Evolutionary conservation across 1,139 yeast genomes (phyloP).

Genomic region (Casaregolazyma suthepensis): DNA sequence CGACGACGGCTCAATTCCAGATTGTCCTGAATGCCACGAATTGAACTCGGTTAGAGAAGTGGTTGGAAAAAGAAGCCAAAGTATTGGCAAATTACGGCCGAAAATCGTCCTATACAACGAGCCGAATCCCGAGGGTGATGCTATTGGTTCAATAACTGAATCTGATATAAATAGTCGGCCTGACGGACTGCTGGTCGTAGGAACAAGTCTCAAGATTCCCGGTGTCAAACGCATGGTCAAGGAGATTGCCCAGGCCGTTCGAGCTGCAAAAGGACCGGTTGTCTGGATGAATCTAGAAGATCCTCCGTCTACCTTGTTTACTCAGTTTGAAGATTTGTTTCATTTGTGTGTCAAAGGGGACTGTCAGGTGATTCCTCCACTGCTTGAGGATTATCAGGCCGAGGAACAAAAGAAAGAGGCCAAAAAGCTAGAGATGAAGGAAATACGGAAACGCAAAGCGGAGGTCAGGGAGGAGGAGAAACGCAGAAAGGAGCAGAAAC

Average conservation of each 20-base stretch:
- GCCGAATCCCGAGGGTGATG: slow-evolving; percentile 81
- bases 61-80: slow-evolving; percentile 68
- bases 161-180: slow-evolving; percentile 60
- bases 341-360: slow-evolving; percentile 55
- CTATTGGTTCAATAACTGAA: slow-evolving; percentile 66
- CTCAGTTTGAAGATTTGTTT: slow-evolving; percentile 47
- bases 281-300: slow-evolving; percentile 53
- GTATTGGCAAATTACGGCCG: slow-evolving; percentile 73
- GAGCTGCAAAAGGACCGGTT: slow-evolving; percentile 49
- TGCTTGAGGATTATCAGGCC: slow-evolving; percentile 31
- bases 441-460: slow-evolving; percentile 15
- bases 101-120: slow-evolving; percentile 82
- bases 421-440: slow-evolving; percentile 10
- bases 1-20: slow-evolving; percentile 35
- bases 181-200: slow-evolving; percentile 75
- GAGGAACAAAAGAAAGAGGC: slow-evolving; percentile 17
- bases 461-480: slow-evolving; percentile 11
- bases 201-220: slow-evolving; percentile 81
- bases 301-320: slow-evolving; percentile 40
- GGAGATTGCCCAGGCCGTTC: slow-evolving; percentile 62
- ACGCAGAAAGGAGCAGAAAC: slow-evolving; percentile 7
- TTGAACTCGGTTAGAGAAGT: slow-evolving; percentile 43
- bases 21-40: slow-evolving; percentile 54
- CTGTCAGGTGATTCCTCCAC: slow-evolving; percentile 45
- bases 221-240: slow-evolving; percentile 75